phyloP scores from a whole-genome alignment of 257 asterid genomes.

The Ligustrum vulgare region DNA sequence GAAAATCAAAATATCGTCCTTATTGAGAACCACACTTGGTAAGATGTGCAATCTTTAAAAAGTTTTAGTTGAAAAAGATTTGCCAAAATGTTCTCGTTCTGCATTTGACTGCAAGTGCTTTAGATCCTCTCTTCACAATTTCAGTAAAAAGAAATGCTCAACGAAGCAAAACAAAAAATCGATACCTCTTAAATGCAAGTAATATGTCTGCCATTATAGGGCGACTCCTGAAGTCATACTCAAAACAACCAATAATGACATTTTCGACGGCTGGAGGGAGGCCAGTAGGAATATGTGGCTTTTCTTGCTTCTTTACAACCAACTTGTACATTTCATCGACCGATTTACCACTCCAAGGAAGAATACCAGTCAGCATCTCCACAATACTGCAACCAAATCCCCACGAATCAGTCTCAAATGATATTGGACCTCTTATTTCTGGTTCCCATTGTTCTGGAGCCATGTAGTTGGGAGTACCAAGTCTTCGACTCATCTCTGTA shows the following conservation, averaged over 20 bases:
- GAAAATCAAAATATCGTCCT: not conserved
- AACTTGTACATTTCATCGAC: slow-evolving; percentile 42
- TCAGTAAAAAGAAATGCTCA: not conserved
- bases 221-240: slow-evolving; percentile 61
- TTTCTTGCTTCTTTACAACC: slow-evolving; percentile 51
- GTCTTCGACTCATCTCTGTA: slow-evolving; percentile 38
- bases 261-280: slow-evolving; percentile 53
- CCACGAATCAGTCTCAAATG: slow-evolving; percentile 71
- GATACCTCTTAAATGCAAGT: slow-evolving; percentile 56
- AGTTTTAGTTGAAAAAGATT: not conserved
- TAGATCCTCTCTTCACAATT: not conserved
- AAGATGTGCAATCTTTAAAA: not conserved
- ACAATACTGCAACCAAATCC: slow-evolving; percentile 66
- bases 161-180: not conserved
- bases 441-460: slow-evolving; percentile 83
- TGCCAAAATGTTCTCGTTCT: not conserved
- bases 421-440: slow-evolving; percentile 63
- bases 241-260: slow-evolving; percentile 60
- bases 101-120: not conserved
- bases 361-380: slow-evolving; percentile 63
- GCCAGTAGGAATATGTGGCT: slow-evolving; percentile 61
- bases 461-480: slow-evolving; percentile 67
- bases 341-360: slow-evolving; percentile 60
- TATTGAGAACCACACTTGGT: not conserved
- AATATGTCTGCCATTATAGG: slow-evolving; percentile 59